phyloP scores from a whole-genome alignment of 73 alveolate species.

The Blepharisma japonicum region DNA sequence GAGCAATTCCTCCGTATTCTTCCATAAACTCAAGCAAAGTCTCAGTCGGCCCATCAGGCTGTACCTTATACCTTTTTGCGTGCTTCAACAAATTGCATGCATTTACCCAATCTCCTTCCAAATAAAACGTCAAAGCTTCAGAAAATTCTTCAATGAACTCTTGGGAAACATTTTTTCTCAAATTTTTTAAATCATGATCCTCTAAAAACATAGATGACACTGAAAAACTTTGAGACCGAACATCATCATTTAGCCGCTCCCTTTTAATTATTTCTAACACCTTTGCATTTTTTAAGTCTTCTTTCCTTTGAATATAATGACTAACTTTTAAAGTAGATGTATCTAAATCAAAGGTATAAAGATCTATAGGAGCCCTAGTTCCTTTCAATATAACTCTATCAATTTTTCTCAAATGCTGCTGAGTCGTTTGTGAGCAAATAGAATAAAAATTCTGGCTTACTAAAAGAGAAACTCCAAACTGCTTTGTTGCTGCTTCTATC shows the following conservation, averaged over 20 bases:
- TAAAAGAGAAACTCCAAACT: conserved; percentile 63
- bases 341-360: conserved; percentile 19
- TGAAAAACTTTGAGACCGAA: conserved; percentile 23
- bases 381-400: conserved; percentile 79
- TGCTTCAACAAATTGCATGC: conserved; percentile 65
- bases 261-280: conserved; percentile 44
- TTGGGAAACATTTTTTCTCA: conserved; percentile 60
- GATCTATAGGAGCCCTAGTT: conserved; percentile 54
- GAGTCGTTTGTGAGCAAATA: conserved; percentile 39
- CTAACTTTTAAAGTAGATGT: conserved; percentile 30
- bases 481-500: conserved; percentile 91
- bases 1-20: conserved; percentile 63
- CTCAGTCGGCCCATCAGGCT: conserved; percentile 48
- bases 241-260: conserved; percentile 36
- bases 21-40: conserved; percentile 48
- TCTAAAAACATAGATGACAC: conserved; percentile 46
- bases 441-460: conserved; percentile 52
- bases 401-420: conserved; percentile 48
- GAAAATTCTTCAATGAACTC: conserved; percentile 60
- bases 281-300: conserved; percentile 44
- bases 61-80: conserved; percentile 47
- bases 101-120: conserved; percentile 79
- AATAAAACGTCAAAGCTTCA: conserved; percentile 66
- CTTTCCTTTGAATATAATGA: conserved; percentile 33
- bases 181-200: conserved; percentile 69